Evolutionary conservation across 2,329 filamentous ascomycete genomes (phyloP), one percentile per base, ranked within the genome.

Genomic region (Trichoderma oligosporum): DNA sequence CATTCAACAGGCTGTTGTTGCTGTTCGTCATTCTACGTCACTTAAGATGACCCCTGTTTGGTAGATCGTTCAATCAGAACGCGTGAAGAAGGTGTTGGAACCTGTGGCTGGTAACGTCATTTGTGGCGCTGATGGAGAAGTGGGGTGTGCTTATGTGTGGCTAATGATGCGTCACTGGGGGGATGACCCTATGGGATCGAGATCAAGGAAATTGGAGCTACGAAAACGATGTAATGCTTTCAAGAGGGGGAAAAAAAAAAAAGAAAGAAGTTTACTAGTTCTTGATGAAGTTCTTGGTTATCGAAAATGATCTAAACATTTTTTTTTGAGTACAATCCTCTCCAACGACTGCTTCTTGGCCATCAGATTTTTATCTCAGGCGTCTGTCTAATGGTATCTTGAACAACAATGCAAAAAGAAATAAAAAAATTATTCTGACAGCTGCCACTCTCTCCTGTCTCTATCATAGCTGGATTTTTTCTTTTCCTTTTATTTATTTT

Each of bases 301-400:
- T 18, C 4, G 20, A 46, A 55, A 22, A 38, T 16, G 16, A 7
- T 24, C 14, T n/a, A 16, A 31, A 9, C 11, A 11, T 31, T 31
- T 31, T 31, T 31, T 31, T 16, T 20, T 51, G 8, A 14, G 33
- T n/a, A 24, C 18, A 39, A 16, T 24, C 47, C 8, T 38, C 24
- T 55, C 31, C 41, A 38, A 38, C 39, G 12, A n/a, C n/a, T 35
- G 38, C 48, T 31, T 49, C 33, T 39, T 49, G 8, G 29, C n/a
- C n/a, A 18, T 25, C 25, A 12, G 33, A 18, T 20, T 7, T 12
- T 49, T 22, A n/a, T 18, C n/a, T 54, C 41, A 20, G 33, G 27
- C 35, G 35, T 57, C 55, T 57, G n/a, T n/a, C n/a, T n/a, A n/a
- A 57, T 57, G 55, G 55, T 57, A 57, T 57, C 55, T 45, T 33